Evolutionary conservation across 1,284 basidiomycete genomes (phyloP).

Genomic region (Taiwanofungus camphoratus): DNA sequence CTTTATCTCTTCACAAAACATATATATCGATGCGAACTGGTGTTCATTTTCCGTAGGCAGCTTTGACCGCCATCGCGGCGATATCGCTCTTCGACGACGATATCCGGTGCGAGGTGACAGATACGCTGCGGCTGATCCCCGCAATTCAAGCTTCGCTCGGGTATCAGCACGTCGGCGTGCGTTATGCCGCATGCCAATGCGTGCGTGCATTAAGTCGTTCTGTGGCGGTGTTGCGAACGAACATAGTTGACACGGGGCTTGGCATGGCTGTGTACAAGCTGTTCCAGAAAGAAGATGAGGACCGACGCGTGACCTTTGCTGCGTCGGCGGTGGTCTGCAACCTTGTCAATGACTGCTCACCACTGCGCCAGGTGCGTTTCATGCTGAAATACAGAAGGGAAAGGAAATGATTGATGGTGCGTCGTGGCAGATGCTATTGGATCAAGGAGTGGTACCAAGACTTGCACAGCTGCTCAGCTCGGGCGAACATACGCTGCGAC

Average conservation of each 20-base stretch:
- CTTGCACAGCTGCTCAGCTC: conserved; percentile 52
- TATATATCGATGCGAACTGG: no score
- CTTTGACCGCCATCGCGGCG: conserved; percentile 64
- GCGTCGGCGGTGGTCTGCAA: conserved; percentile 80
- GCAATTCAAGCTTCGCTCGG: conserved; percentile 48
- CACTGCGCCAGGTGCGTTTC: conserved; percentile 58
- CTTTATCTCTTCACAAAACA: not conserved
- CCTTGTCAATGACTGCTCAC: conserved; percentile 82
- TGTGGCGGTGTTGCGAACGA: conserved; percentile 75
- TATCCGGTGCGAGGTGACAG: conserved; percentile 62
- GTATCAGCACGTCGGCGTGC: conserved; percentile 66
- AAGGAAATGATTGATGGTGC: conserved; percentile 4
- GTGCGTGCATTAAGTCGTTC: conserved; percentile 76
- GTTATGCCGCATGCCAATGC: conserved; percentile 82
- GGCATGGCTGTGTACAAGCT: conserved; percentile 64
- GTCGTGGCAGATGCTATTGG: conserved; percentile 47
- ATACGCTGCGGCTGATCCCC: conserved; percentile 46
- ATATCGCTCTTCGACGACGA: conserved; percentile 67
- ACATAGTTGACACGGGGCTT: conserved; percentile 75
- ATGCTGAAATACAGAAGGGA: not conserved
- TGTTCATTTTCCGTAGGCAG: no score
- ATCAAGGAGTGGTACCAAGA: conserved; percentile 57
- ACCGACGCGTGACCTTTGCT: conserved; percentile 65
- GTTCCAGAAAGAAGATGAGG: conserved; percentile 51
- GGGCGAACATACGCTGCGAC: conserved; percentile 49